phyloP scores from a whole-genome alignment of 2,329 filamentous ascomycete species.

The Septoria linicola region DNA sequence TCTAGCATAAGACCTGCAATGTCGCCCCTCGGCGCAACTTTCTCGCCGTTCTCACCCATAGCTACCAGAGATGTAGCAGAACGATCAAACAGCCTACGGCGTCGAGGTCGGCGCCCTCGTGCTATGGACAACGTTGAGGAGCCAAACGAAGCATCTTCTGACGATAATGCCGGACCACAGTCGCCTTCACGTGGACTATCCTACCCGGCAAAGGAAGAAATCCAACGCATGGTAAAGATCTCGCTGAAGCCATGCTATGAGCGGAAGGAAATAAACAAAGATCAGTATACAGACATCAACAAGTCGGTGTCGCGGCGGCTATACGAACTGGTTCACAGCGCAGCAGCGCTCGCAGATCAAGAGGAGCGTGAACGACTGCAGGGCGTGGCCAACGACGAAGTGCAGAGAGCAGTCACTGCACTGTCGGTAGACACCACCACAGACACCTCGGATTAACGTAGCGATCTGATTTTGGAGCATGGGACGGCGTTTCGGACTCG shows the following conservation, averaged over 20 bases:
- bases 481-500: slow-evolving; percentile 9
- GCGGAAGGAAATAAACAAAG: slow-evolving; percentile 74
- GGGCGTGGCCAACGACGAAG: slow-evolving; percentile 73
- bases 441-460: slow-evolving; percentile 9
- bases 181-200: slow-evolving; percentile 56
- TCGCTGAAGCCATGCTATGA: slow-evolving; percentile 82
- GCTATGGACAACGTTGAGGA: slow-evolving; percentile 29
- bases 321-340: slow-evolving; percentile 65
- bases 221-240: slow-evolving; percentile 82
- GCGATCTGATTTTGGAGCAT: neutral
- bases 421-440: slow-evolving; percentile 25
- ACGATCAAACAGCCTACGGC: slow-evolving; percentile 5
- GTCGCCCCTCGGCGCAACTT: slow-evolving; percentile 63
- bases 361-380: slow-evolving; percentile 70
- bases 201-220: slow-evolving; percentile 79
- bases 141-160: slow-evolving; percentile 25
- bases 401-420: slow-evolving; percentile 65
- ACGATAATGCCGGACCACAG: slow-evolving; percentile 20
- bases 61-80: slow-evolving; percentile 30
- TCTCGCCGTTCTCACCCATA: slow-evolving; percentile 62
- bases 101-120: slow-evolving; percentile 27
- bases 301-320: slow-evolving; percentile 82
- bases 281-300: slow-evolving; percentile 92
- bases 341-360: slow-evolving; percentile 58
- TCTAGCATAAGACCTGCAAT: slow-evolving; percentile 72